These are phyloP conservation scores for Russula sp. DNA, from an alignment of 768 basidiomycete genomes.

Conservation along the genomic window DNA sequence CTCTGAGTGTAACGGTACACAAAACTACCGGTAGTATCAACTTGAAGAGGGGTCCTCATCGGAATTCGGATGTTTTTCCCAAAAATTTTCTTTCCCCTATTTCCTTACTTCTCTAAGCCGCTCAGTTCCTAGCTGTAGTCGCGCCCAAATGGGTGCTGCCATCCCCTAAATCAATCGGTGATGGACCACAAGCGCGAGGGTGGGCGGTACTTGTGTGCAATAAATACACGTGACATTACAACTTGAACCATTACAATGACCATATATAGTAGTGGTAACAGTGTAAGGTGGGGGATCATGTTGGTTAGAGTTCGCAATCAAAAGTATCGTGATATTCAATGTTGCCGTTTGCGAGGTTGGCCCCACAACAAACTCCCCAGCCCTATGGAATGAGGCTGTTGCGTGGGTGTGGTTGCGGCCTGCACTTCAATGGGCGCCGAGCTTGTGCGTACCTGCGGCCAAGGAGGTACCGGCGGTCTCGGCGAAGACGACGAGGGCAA, in stretches of 20 bases:
- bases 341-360: conserved; percentile 5
- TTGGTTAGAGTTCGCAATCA: not conserved
- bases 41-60: too few relatives aligned
- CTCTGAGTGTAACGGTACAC: too few relatives aligned
- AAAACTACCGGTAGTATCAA: too few relatives aligned
- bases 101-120: not conserved
- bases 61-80: not conserved
- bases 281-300: not conserved
- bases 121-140: not conserved
- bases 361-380: conserved; percentile 18
- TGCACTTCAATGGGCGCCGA: not conserved
- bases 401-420: not conserved
- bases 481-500: not conserved
- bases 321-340: not conserved
- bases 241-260: not conserved
- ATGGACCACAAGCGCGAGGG: not conserved
- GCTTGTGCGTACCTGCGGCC: not conserved
- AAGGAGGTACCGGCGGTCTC: not conserved
- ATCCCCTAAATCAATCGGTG: not conserved
- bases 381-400: not conserved
- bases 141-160: not conserved
- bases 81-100: not conserved
- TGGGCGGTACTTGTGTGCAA: too few relatives aligned
- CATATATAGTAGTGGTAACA: not conserved
- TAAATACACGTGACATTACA: not conserved